These are phyloP conservation scores for Umbelopsis sp. DNA, from an alignment of 192 early-diverging fungal genomes.

Conservation along the genomic window DNA sequence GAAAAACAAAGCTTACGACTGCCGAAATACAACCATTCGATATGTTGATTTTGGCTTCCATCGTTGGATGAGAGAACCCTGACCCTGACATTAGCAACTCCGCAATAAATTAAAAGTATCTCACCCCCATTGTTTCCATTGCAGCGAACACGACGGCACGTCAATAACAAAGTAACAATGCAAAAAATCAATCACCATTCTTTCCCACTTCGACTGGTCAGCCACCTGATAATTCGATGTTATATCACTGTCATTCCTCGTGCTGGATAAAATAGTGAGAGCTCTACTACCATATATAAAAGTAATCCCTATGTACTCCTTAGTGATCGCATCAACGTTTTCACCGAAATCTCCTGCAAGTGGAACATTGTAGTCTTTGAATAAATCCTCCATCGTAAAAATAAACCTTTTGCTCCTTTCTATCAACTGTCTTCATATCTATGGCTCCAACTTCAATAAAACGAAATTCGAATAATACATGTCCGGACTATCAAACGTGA, in stretches of 20 bases:
- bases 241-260: slow-evolving; percentile 7
- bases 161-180: too few species aligned
- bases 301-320: not conserved
- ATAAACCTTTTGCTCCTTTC: not conserved
- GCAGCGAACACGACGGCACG: too few species aligned
- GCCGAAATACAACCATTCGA: too few species aligned
- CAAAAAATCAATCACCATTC: not conserved
- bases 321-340: not conserved
- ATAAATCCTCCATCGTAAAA: not conserved
- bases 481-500: slow-evolving; percentile 20
- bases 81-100: too few species aligned
- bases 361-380: not conserved
- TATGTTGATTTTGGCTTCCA: too few species aligned
- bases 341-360: not conserved
- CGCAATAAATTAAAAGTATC: too few species aligned
- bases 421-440: not conserved
- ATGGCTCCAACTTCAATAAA: slow-evolving; percentile 8
- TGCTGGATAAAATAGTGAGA: not conserved
- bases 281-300: not conserved
- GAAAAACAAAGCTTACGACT: too few species aligned
- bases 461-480: not conserved
- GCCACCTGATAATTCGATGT: not conserved
- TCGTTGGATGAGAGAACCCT: too few species aligned
- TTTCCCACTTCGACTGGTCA: not conserved
- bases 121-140: too few species aligned